phyloP scores from a whole-genome alignment of 139 green algal species.

The Prasinococcaceae sp. region DNA sequence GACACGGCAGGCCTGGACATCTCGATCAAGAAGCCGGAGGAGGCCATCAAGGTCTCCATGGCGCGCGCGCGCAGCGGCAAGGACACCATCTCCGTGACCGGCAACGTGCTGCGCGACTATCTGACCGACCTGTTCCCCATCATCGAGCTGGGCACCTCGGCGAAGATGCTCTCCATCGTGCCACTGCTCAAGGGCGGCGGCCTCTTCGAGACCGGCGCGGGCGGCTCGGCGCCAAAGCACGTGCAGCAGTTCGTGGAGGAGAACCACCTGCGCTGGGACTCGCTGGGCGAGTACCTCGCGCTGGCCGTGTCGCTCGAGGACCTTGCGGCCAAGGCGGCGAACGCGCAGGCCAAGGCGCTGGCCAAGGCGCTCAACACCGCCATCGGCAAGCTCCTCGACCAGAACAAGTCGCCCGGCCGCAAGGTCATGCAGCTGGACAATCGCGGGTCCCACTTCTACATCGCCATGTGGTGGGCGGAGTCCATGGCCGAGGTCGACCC shows the following conservation, averaged over 20 bases:
- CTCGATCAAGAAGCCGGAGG: conserved; percentile 5
- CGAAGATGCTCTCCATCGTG: conserved; percentile 24
- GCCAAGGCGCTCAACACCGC: conserved; percentile 4
- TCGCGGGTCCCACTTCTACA: conserved; percentile 11
- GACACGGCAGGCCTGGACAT: conserved; percentile 9
- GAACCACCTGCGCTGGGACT: conserved; percentile 18
- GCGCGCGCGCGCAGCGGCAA: not conserved
- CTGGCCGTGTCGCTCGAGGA: conserved; percentile 9
- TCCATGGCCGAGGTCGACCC: not conserved
- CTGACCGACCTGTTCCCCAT: conserved; percentile 22
- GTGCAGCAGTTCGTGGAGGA: conserved; percentile 22
- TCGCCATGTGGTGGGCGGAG: conserved; percentile 16
- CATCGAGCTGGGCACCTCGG: conserved; percentile 16
- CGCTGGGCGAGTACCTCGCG: conserved; percentile 17
- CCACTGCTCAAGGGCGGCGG: conserved; percentile 15
- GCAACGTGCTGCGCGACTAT: conserved; percentile 22
- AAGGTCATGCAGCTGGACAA: conserved; percentile 13
- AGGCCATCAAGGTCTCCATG: conserved; percentile 1
- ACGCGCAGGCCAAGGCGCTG: not conserved
- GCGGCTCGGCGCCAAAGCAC: conserved; percentile 19
- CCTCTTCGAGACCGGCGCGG: conserved; percentile 19
- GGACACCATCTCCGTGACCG: conserved; percentile 16
- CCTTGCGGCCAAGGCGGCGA: conserved; percentile 5
- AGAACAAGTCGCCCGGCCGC: conserved; percentile 13
- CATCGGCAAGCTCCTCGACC: conserved; percentile 6